Conservation (phyloP, 2,329 filamentous ascomycete genomes). For the Aureobasidium sp. region DNA sequence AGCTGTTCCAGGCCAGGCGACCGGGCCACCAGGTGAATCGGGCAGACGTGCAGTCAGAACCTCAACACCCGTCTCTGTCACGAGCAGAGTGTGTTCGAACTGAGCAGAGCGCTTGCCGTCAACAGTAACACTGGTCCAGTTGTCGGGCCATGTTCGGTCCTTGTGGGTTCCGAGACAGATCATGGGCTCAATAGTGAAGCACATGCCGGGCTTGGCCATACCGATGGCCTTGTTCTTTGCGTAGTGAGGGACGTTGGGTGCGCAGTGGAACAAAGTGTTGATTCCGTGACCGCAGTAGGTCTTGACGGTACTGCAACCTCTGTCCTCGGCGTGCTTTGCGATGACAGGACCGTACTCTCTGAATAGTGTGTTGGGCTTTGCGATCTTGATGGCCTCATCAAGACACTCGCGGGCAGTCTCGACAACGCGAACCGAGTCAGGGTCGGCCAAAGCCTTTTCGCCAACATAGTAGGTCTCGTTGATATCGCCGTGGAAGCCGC, state of each 20-base stretch:
- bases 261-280: conserved; percentile 85
- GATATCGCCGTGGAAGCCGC: conserved; percentile 89
- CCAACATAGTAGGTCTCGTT: conserved; percentile 99
- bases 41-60: conserved; percentile 65
- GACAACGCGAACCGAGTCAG: conserved; percentile 81
- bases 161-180: conserved; percentile 84
- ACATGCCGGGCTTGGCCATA: conserved; percentile 91
- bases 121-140: conserved; percentile 92
- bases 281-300: conserved; percentile 96
- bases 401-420: conserved; percentile 85
- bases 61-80: conserved; percentile 76
- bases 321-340: conserved; percentile 84
- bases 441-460: conserved; percentile 72
- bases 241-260: conserved; percentile 94
- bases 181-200: conserved; percentile 99
- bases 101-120: conserved; percentile 89
- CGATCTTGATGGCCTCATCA: conserved; percentile 80
- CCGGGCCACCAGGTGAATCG: conserved; percentile 66
- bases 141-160: conserved; percentile 95
- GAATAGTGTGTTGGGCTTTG: conserved; percentile 89
- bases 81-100: conserved; percentile 81
- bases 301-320: conserved; percentile 82
- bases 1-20: conserved; percentile 45
- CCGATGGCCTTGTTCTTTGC: conserved; percentile 98
- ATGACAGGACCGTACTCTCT: conserved; percentile 91